phyloP scores from a whole-genome alignment of 768 basidiomycete genomes.

The Krasilnikovozyma curviuscula region DNA sequence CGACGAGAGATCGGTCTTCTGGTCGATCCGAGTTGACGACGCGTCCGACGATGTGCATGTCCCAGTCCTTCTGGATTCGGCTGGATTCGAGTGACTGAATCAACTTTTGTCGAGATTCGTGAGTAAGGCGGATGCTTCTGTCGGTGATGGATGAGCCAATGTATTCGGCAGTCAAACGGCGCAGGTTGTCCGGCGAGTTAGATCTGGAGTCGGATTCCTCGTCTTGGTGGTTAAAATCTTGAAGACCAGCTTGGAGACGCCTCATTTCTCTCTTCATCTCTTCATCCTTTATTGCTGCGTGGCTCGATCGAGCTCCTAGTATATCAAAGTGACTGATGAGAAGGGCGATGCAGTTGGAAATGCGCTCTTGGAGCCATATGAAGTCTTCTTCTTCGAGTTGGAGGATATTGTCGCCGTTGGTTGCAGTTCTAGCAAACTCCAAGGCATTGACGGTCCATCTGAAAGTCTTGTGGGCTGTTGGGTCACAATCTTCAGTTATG shows the following conservation, averaged over 20 bases:
- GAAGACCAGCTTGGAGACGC: conserved; percentile 16
- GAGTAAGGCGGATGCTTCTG: conserved; percentile 48
- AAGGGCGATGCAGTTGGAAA: conserved; percentile 90
- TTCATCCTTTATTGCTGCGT: conserved; percentile 76
- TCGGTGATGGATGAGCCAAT: conserved; percentile 15
- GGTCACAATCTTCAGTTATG: conserved; percentile 94
- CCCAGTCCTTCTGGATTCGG: conserved; percentile 41
- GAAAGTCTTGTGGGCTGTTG: conserved; percentile 85
- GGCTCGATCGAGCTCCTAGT: conserved; percentile 70
- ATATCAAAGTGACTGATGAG: conserved; percentile 96
- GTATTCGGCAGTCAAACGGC: conserved; percentile 9
- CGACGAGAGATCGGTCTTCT: conserved; percentile 82
- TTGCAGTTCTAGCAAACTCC: conserved; percentile 75
- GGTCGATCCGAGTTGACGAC: conserved; percentile 83
- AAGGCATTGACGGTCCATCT: conserved; percentile 94
- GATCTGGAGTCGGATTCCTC: conserved; percentile 12
- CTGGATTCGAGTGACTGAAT: conserved; percentile 46
- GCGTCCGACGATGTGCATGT: conserved; percentile 64
- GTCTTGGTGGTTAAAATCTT: conserved; percentile 18
- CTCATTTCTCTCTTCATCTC: conserved; percentile 50
- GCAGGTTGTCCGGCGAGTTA: not conserved
- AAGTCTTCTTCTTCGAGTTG: conserved; percentile 78
- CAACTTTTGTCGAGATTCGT: conserved; percentile 48
- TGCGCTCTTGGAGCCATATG: conserved; percentile 68
- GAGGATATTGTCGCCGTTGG: conserved; percentile 69